These are phyloP conservation scores for Cubamyces lactineus DNA, from an alignment of 768 basidiomycete genomes.

Conservation along the genomic window DNA sequence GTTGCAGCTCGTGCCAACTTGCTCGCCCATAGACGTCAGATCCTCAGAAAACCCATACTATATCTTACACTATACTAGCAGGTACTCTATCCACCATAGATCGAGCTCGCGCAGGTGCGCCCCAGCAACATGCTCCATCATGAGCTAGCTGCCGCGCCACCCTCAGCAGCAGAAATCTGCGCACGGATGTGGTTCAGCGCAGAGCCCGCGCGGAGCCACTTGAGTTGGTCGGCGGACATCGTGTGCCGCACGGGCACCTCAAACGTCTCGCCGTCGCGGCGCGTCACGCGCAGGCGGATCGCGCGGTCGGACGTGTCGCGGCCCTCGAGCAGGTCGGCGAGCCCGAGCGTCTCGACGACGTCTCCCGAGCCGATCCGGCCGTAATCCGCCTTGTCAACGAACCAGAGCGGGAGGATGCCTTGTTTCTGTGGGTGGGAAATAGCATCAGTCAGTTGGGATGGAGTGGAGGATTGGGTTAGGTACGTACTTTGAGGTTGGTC, in stretches of 20 bases:
- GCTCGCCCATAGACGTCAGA: neutral
- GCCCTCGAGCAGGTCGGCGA: constrained; percentile 62
- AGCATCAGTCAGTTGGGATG: neutral
- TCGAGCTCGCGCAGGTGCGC: neutral
- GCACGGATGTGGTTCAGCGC: constrained; percentile 90
- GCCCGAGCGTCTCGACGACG: constrained; percentile 79
- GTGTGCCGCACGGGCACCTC: constrained; percentile 83
- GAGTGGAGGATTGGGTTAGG: neutral
- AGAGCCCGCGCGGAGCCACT: constrained; percentile 87
- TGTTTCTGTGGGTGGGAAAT: constrained; percentile 87
- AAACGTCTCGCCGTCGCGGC: constrained; percentile 60
- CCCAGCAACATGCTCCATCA: too few relatives aligned
- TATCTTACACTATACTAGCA: constrained; percentile 7
- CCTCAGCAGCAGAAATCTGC: constrained; percentile 36
- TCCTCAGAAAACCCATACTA: neutral
- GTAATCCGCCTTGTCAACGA: constrained; percentile 86
- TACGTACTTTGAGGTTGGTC: constrained; percentile 86
- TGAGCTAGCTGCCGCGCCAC: too few relatives aligned
- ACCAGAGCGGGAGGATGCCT: constrained; percentile 96
- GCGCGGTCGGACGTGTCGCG: constrained; percentile 40
- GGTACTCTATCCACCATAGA: neutral
- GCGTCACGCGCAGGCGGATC: constrained; percentile 65
- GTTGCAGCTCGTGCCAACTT: too few relatives aligned
- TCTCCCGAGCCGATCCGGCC: constrained; percentile 82
- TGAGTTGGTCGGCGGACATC: constrained; percentile 86